phyloP scores from a whole-genome alignment of 2,329 filamentous ascomycete genomes.

The Cladophialophora exuberans region DNA sequence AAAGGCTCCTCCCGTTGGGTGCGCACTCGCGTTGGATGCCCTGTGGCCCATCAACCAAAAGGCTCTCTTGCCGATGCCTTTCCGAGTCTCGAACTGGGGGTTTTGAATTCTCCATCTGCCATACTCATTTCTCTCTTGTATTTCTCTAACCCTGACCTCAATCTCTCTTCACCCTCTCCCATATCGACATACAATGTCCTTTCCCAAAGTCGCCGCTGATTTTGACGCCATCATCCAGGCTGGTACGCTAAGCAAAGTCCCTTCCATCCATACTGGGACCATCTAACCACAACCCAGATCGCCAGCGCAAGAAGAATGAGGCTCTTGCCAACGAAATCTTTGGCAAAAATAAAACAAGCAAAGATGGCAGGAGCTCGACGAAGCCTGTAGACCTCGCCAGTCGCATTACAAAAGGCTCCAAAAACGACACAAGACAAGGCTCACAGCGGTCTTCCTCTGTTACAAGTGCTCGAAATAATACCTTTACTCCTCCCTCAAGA shows the following conservation, averaged over 20 bases:
- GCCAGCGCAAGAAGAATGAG: slow-evolving; percentile 60
- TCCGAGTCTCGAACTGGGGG: not conserved
- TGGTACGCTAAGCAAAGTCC: slow-evolving; percentile 42
- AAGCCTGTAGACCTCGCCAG: slow-evolving; percentile 56
- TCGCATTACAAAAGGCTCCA: slow-evolving; percentile 63
- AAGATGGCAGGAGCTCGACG: slow-evolving; percentile 45
- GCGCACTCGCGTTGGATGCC: too few relatives aligned
- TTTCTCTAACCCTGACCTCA: not conserved
- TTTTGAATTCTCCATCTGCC: not conserved
- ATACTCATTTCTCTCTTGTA: not conserved
- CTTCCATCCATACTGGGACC: not conserved
- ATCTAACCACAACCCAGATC: slow-evolving; percentile 42
- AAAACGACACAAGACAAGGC: slow-evolving; percentile 30
- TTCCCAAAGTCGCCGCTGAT: slow-evolving; percentile 43
- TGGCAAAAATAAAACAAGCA: slow-evolving; percentile 56
- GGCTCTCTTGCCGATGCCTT: not conserved
- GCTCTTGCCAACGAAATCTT: slow-evolving; percentile 63
- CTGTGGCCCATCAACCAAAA: too few relatives aligned
- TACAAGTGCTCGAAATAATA: slow-evolving; percentile 24
- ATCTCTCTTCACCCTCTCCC: not conserved
- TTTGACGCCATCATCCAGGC: slow-evolving; percentile 58
- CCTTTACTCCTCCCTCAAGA: slow-evolving; percentile 30
- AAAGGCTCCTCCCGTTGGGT: too few relatives aligned
- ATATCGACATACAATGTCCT: slow-evolving; percentile 44
- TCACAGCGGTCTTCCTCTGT: slow-evolving; percentile 42